Percentiles rank a stretch among this genome's conserved stretches.
Conservation (phyloP, 1,284 basidiomycete genomes). For the Gymnopus androsaceus region DNA sequence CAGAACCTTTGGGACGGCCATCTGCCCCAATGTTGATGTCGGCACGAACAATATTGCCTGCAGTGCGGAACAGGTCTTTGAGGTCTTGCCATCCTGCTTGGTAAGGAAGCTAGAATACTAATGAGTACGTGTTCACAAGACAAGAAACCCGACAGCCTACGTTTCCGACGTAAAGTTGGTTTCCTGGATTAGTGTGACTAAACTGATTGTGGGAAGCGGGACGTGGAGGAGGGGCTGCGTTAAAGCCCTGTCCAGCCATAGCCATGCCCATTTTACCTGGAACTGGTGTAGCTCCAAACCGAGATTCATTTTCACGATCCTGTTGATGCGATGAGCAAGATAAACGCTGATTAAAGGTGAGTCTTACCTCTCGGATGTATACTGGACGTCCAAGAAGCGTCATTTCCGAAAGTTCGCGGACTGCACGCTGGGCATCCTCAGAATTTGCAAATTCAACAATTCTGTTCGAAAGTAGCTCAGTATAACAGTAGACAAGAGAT, state of each 20-base stretch:
- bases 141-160: slow-evolving; percentile 46
- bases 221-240: slow-evolving; percentile 74
- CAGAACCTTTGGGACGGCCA: slow-evolving; percentile 91
- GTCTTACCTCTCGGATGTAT: slow-evolving; percentile 89
- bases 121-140: slow-evolving; percentile 47
- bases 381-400: slow-evolving; percentile 88
- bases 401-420: slow-evolving; percentile 87
- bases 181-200: slow-evolving; percentile 69
- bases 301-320: slow-evolving; percentile 95
- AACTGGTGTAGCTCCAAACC: slow-evolving; percentile 85
- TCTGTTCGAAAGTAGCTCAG: slow-evolving; percentile 40
- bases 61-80: slow-evolving; percentile 94
- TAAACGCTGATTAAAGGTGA: not conserved
- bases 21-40: slow-evolving; percentile 93
- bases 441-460: slow-evolving; percentile 89
- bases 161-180: slow-evolving; percentile 92
- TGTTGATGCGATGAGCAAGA: slow-evolving; percentile 33
- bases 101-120: slow-evolving; percentile 72
- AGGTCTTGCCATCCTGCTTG: slow-evolving; percentile 98
- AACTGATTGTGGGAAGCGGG: slow-evolving; percentile 75
- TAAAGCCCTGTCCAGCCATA: slow-evolving; percentile 78
- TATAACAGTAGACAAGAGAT: not conserved
- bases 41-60: slow-evolving; percentile 91
- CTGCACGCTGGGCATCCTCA: slow-evolving; percentile 85
- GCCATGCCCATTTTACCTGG: slow-evolving; percentile 92